Evolutionary conservation across 2,329 filamentous ascomycete genomes (phyloP).

Genomic region (Conoideocrella luteorostrata): DNA sequence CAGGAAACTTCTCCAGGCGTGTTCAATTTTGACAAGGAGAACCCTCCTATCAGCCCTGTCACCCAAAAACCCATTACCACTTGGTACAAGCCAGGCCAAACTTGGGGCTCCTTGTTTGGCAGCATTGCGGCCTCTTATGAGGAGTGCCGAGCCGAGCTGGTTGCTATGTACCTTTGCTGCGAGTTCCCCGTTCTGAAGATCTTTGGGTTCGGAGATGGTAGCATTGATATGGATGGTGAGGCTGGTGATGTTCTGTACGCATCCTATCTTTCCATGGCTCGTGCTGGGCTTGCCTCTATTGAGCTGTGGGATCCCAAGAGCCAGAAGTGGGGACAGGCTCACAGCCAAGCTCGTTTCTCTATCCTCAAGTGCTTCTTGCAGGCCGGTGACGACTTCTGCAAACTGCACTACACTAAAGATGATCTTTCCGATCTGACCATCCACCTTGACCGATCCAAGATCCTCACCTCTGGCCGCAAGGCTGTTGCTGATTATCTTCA

Average conservation of each 20-base stretch:
- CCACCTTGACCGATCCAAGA: slow-evolving; percentile 77
- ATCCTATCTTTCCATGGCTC: slow-evolving; percentile 87
- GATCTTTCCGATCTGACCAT: slow-evolving; percentile 78
- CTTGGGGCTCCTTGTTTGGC: slow-evolving; percentile 90
- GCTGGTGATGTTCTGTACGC: slow-evolving; percentile 85
- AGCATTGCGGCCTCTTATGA: slow-evolving; percentile 84
- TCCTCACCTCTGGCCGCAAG: slow-evolving; percentile 73
- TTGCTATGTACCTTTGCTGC: slow-evolving; percentile 85
- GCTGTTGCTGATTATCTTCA: slow-evolving; percentile 83
- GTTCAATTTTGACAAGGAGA: slow-evolving; percentile 82
- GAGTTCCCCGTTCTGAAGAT: slow-evolving; percentile 85
- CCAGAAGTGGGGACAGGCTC: slow-evolving; percentile 86
- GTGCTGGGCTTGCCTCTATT: slow-evolving; percentile 79
- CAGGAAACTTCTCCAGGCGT: slow-evolving; percentile 77
- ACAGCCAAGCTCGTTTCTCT: slow-evolving; percentile 86
- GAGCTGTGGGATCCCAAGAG: slow-evolving; percentile 94
- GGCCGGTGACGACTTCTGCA: slow-evolving; percentile 81
- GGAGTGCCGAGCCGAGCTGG: slow-evolving; percentile 89
- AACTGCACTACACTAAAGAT: slow-evolving; percentile 65
- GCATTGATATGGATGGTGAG: slow-evolving; percentile 61
- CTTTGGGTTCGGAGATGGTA: slow-evolving; percentile 83
- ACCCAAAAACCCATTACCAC: slow-evolving; percentile 67
- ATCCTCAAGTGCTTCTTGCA: slow-evolving; percentile 81
- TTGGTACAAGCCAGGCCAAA: slow-evolving; percentile 93
- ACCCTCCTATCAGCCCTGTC: slow-evolving; percentile 76